Base-by-base conservation (phyloP, 1,139 yeast genomes). In the Hansenula anomala region DNA sequence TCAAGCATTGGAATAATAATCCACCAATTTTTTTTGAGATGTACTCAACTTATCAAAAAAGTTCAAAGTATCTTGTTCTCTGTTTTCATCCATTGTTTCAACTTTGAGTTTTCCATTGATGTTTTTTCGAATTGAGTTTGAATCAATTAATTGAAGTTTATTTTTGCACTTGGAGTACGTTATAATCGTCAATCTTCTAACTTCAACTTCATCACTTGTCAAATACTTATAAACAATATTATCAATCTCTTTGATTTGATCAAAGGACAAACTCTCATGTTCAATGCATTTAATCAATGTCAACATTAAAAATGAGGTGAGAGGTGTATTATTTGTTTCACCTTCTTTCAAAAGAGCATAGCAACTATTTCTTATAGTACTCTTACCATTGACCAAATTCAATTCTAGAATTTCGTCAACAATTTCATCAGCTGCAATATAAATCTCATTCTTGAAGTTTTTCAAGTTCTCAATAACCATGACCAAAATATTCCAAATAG, bases 161-260 rank as follows among this genome's bases (percentile, higher is more conserved):
- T 39, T 37, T 30, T 52, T 53, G 41, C 51, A 49, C 36, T 47
- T 51, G 5, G 75, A 70, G 43, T 70, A 74, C n/a, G 63, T 60
- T 35, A 69, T 60, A 12, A 70, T 61, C 1, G 69, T 68, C 18
- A 55, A 47, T 42, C 75, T 58, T 45, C 78, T 56, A 8, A 71
- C 54, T 30, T 66, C 71, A 10, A 70, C 70, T 18, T 62, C 64
- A 2, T 53, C 55, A 42, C 61, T 58, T 13, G 54, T 47, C 36
- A 72, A 48, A 36, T 55, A 60, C 12, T 44, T 48, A 32, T 54
- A 51, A 13, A 70, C 52, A 1, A 53, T 51, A 0, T 48, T 47
- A 47, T 69, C 72, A 16, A 71, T 54, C 13, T 55, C 54, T 12
- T 34, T 35, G 25, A 66, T 54, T 26, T 61, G 43, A 37, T 39